Conservation (phyloP, 306 rosid genomes). For the Vigna angularis region DNA sequence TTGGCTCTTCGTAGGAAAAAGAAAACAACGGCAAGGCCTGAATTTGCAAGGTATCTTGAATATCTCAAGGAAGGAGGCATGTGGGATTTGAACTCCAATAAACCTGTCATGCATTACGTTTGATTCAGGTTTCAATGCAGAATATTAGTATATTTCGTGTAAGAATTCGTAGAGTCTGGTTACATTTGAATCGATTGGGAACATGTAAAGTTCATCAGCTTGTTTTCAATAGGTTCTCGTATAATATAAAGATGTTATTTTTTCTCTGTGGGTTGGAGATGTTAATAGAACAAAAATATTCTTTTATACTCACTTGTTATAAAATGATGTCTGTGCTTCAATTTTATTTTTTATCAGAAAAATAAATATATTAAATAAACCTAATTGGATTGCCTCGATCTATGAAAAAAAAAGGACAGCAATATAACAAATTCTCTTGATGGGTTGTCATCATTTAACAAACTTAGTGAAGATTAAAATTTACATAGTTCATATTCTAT, state of each 20-base stretch:
- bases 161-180: not conserved
- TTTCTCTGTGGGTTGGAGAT: not conserved
- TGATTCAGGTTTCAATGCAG: slow-evolving; percentile 1
- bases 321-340: too few relatives aligned
- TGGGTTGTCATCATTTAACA: too few relatives aligned
- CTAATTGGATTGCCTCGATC: too few relatives aligned
- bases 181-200: slow-evolving; percentile 21
- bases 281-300: not conserved
- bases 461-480: too few relatives aligned
- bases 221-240: not conserved
- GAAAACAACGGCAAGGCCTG: slow-evolving; percentile 72
- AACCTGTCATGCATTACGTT: slow-evolving; percentile 63
- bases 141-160: not conserved
- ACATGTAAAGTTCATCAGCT: not conserved
- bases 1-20: slow-evolving; percentile 57
- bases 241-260: not conserved
- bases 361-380: too few relatives aligned
- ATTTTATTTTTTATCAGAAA: too few relatives aligned
- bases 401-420: too few relatives aligned
- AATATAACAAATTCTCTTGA: too few relatives aligned
- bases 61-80: slow-evolving; percentile 75
- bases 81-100: slow-evolving; percentile 65
- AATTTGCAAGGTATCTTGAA: slow-evolving; percentile 67
- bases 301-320: not conserved
- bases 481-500: too few relatives aligned